Conservation (phyloP, 2,329 filamentous ascomycete species). For the Penicillium verrucosum region DNA sequence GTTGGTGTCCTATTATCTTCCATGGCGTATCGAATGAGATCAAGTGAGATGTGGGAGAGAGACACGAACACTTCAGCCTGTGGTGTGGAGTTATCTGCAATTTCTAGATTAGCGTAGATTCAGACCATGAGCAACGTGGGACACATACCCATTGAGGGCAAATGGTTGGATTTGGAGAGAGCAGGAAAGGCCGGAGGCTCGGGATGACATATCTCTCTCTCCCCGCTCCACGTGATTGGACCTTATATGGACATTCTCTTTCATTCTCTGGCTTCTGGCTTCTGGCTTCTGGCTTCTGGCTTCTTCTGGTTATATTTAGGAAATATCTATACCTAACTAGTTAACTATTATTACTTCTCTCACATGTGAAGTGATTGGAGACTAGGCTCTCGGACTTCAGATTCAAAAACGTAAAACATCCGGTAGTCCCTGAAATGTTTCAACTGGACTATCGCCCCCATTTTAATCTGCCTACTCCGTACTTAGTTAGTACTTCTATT, state of each 20-base stretch:
- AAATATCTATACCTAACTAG: not conserved
- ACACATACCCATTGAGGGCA: slow-evolving; percentile 19
- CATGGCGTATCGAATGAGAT: not conserved
- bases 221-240: slow-evolving; percentile 19
- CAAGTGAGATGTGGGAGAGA: not conserved
- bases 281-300: no score
- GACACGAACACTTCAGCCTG: slow-evolving; percentile 38
- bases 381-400: not conserved
- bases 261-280: not conserved
- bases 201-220: slow-evolving; percentile 10
- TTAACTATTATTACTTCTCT: not conserved
- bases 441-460: slow-evolving; percentile 20
- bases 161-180: not conserved
- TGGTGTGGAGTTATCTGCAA: slow-evolving; percentile 25
- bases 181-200: not conserved
- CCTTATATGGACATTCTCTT: not conserved
- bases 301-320: not conserved
- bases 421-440: slow-evolving; percentile 11
- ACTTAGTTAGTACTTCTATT: not conserved
- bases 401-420: slow-evolving; percentile 4
- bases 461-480: slow-evolving; percentile 16
- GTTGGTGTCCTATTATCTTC: not conserved
- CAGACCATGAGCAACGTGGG: not conserved
- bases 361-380: not conserved
- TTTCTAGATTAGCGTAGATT: slow-evolving; percentile 12